A percentile compares a stretch with the other conserved stretches of the same genome.
These are phyloP conservation scores for Posidonia australis DNA, from an alignment of 106 monocot species.

Conservation along the genomic window DNA sequence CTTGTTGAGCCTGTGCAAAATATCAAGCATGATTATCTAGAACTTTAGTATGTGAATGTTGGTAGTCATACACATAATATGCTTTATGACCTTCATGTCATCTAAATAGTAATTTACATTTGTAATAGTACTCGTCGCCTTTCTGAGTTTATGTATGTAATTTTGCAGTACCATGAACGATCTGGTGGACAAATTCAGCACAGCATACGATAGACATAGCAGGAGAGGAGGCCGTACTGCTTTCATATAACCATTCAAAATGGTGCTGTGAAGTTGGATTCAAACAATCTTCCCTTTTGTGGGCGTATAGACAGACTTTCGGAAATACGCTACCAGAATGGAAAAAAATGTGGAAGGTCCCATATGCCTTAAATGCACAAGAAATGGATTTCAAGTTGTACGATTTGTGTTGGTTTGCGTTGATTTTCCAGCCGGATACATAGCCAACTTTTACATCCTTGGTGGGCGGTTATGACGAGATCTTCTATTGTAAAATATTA, in stretches of 20 bases:
- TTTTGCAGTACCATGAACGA: slow-evolving; percentile 85
- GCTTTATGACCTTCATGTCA: neutral
- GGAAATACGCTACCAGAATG: too few relatives aligned
- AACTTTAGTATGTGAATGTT: neutral
- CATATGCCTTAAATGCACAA: too few relatives aligned
- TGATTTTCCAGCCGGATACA: too few relatives aligned
- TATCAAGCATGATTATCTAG: neutral
- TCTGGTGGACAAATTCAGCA: slow-evolving; percentile 85
- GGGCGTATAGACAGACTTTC: too few relatives aligned
- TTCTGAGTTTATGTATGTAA: neutral
- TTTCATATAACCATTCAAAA: slow-evolving; percentile 33
- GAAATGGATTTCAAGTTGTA: too few relatives aligned
- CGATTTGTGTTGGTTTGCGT: too few relatives aligned
- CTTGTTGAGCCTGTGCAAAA: neutral
- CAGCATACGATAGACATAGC: slow-evolving; percentile 51
- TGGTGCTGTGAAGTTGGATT: too few relatives aligned
- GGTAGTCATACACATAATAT: neutral
- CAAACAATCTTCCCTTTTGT: too few relatives aligned
- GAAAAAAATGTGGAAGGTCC: too few relatives aligned
- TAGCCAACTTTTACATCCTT: too few relatives aligned
- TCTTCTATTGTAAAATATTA: too few relatives aligned
- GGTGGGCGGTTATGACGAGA: too few relatives aligned
- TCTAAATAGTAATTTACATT: neutral
- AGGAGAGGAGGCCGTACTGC: slow-evolving; percentile 78
- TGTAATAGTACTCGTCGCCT: neutral